These are phyloP conservation scores for Solanum sejunctum DNA, from an alignment of 257 asterid genomes.

Conservation along the genomic window DNA sequence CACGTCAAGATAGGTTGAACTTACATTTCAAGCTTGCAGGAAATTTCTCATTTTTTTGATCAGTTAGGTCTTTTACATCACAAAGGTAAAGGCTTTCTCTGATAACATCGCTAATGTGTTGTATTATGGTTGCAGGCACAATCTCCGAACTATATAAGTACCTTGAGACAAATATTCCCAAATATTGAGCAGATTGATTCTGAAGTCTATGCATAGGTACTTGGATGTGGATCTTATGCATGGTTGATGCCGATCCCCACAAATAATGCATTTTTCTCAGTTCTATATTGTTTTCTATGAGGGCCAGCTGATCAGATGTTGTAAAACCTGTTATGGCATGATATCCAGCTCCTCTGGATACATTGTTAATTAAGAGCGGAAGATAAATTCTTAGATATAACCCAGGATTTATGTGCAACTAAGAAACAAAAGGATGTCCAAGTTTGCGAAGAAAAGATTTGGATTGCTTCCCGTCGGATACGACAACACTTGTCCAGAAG, in stretches of 20 bases:
- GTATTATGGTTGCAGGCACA: constrained; percentile 47
- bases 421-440: neutral
- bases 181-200: constrained; percentile 83
- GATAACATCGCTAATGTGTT: neutral
- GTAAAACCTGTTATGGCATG: neutral
- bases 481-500: neutral
- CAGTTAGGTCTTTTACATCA: neutral
- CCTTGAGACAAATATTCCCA: constrained; percentile 59
- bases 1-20: neutral
- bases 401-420: neutral
- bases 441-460: neutral
- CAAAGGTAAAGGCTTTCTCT: neutral
- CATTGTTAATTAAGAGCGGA: neutral
- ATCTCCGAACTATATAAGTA: constrained; percentile 40
- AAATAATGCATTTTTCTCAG: neutral
- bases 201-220: constrained; percentile 37
- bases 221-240: neutral
- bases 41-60: neutral
- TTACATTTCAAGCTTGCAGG: neutral
- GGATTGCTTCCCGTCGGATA: neutral
- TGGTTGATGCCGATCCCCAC: neutral
- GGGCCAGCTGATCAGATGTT: neutral
- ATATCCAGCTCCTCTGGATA: neutral
- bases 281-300: neutral
- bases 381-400: neutral